phyloP scores from a whole-genome alignment of 2,329 filamentous ascomycete genomes.

The Aspergillus ochraceoroseus region DNA sequence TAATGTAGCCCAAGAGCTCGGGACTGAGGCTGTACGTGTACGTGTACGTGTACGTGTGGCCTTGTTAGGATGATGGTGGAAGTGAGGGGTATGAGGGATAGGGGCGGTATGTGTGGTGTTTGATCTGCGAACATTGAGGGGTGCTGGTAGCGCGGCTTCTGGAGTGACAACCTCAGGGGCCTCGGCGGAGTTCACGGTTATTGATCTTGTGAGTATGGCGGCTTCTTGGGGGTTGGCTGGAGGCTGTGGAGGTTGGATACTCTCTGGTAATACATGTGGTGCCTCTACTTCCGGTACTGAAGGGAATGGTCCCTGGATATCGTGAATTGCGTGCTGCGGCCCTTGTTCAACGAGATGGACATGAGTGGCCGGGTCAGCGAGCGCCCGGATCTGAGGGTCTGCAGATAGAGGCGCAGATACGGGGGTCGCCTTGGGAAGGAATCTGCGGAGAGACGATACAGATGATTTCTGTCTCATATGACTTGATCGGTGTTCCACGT shows the following conservation, averaged over 20 bases:
- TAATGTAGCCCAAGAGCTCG: slow-evolving; percentile 10
- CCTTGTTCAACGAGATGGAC: no score
- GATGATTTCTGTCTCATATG: slow-evolving; percentile 35
- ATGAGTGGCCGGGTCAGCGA: slow-evolving; percentile 28
- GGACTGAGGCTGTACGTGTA: slow-evolving; percentile 9
- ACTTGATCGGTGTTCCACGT: slow-evolving; percentile 18
- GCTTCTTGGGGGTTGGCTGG: background rate
- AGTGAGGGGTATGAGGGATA: slow-evolving; percentile 15
- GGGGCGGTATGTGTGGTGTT: slow-evolving; percentile 20
- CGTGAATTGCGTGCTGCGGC: slow-evolving; percentile 1
- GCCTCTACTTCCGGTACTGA: background rate
- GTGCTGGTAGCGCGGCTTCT: slow-evolving; percentile 14
- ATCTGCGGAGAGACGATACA: slow-evolving; percentile 31
- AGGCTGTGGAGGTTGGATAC: background rate
- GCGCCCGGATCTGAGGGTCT: slow-evolving; percentile 37
- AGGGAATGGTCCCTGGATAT: background rate
- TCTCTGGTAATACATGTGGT: slow-evolving; percentile 2
- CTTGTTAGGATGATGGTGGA: slow-evolving; percentile 27
- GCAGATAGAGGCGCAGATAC: slow-evolving; percentile 31
- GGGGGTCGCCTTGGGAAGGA: slow-evolving; percentile 32
- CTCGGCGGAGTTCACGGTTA: slow-evolving; percentile 34
- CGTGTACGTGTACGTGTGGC: slow-evolving; percentile 16
- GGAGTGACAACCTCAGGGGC: slow-evolving; percentile 32
- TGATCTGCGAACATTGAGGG: slow-evolving; percentile 27
- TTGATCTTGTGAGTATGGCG: slow-evolving; percentile 21